These are phyloP conservation scores for Plasmodium relictum DNA, from an alignment of 169 alveolate genomes.

Conservation along the genomic window DNA sequence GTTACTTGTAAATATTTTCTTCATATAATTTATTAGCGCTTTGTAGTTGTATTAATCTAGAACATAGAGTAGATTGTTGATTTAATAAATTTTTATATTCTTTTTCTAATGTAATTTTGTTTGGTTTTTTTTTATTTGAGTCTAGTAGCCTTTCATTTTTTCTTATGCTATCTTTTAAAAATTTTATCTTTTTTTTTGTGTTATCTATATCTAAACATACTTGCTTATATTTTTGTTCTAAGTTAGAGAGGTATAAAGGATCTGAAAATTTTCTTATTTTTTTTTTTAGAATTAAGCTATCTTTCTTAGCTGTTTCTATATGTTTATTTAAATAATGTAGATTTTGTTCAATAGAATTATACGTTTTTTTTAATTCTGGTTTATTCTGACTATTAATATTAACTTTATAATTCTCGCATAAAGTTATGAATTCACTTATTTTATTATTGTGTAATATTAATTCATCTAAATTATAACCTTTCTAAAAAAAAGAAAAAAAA, in stretches of 20 bases:
- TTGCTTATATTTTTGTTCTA: conserved; percentile 63
- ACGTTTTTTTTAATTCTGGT: conserved; percentile 50
- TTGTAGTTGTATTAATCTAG: conserved; percentile 38
- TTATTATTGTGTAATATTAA: conserved; percentile 15
- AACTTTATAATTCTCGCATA: conserved; percentile 42
- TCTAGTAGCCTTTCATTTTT: conserved; percentile 60
- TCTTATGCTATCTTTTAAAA: conserved; percentile 65
- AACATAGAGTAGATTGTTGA: conserved; percentile 53
- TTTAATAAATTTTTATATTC: conserved; percentile 37
- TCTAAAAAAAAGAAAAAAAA: conserved; percentile 7
- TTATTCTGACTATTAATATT: conserved; percentile 18
- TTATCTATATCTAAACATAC: conserved; percentile 53
- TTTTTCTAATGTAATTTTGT: conserved; percentile 39
- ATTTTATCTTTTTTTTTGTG: conserved; percentile 40
- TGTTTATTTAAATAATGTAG: conserved; percentile 58
- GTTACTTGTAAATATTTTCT: conserved; percentile 48
- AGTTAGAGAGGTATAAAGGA: conserved; percentile 34
- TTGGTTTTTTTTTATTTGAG: conserved; percentile 68
- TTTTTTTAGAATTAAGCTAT: conserved; percentile 44
- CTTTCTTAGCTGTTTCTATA: conserved; percentile 67
- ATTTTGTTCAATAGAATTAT: conserved; percentile 55
- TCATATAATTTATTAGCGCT: conserved; percentile 42
- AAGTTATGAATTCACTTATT: conserved; percentile 13
- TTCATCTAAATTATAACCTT: neutral
- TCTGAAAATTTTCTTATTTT: conserved; percentile 52